phyloP scores from a whole-genome alignment of 345 rosid genomes.

The Rhizophora apiculata region DNA sequence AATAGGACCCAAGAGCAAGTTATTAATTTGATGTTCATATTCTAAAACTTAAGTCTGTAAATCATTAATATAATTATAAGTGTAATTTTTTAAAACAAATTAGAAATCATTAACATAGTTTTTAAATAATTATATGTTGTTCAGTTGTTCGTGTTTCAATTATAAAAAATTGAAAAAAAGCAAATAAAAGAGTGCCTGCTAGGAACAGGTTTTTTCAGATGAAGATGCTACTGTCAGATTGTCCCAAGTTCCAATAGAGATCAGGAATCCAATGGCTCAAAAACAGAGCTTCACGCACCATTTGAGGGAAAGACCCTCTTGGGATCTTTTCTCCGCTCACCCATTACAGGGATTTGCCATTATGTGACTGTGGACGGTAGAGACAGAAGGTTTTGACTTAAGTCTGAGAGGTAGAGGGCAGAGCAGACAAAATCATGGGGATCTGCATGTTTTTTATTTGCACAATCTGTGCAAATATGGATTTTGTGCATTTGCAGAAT shows the following conservation, averaged over 20 bases:
- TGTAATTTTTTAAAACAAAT: too few relatives aligned
- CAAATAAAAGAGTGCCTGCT: conserved; percentile 9
- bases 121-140: too few relatives aligned
- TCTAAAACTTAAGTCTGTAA: too few relatives aligned
- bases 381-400: not conserved
- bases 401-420: conserved; percentile 5
- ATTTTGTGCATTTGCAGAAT: not conserved
- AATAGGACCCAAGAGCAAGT: too few relatives aligned
- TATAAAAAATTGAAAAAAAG: too few relatives aligned
- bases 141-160: too few relatives aligned
- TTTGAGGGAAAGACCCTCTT: conserved; percentile 2
- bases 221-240: conserved; percentile 13
- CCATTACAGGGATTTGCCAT: not conserved
- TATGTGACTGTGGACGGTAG: not conserved
- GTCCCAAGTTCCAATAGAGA: not conserved
- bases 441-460: conserved; percentile 36
- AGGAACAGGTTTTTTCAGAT: not conserved
- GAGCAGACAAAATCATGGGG: conserved; percentile 26
- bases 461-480: conserved; percentile 19
- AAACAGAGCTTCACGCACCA: not conserved
- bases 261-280: conserved; percentile 14
- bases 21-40: too few relatives aligned
- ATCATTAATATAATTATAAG: too few relatives aligned
- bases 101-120: too few relatives aligned
- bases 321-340: not conserved